Evolutionary conservation across 2,329 filamentous ascomycete species (phyloP), one percentile per base, ranked within the genome.

Genomic region (Zymoseptoria tritici): DNA sequence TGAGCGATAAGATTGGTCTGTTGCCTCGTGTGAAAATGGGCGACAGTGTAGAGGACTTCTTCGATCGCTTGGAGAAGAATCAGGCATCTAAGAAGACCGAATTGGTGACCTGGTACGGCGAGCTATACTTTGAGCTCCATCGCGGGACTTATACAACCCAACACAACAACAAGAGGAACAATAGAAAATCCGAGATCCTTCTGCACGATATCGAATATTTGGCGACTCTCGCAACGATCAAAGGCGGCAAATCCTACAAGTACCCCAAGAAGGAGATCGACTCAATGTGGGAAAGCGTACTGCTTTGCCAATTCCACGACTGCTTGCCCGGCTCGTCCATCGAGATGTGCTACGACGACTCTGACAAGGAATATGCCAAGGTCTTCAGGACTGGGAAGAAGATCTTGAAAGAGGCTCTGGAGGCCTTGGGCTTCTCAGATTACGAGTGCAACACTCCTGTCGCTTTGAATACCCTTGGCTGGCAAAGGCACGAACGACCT

Each of bases 311-410:
- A 70, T 99, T 99, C 80, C 94, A 99, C 66, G 94, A 99, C 72
- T 97, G 94, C 72, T 81, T 99, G 56, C 94, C 94, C 0, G 94
- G 94, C 58, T 97, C 91, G 72, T 90, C 86, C 36, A 97, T 99
- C 68, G 92, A 95, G 74, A 97, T 97, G 91, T 96, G 91, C 74
- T 97, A 97, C 69, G 90, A 96, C 73, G 94, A 99, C 72, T 96
- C 92, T 2, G 89, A 96, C 71, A 83, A 91, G 73, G 81, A 96
- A 6, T 99, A 99, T 71, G 88, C 84, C 2, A 80, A 90, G 66
- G 84, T 96, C 2, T 96, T 96, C 71, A 79, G 86, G 65, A 91
- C 84, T 1, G 93, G 90, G 5, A 78, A 89, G 64, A 85, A 83
- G 64, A 77, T 95, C 3, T 79, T 94, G 49, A 80, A 87, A 52